phyloP scores from a whole-genome alignment of 2,329 filamentous ascomycete genomes.

The Tympanopsis confertula region DNA sequence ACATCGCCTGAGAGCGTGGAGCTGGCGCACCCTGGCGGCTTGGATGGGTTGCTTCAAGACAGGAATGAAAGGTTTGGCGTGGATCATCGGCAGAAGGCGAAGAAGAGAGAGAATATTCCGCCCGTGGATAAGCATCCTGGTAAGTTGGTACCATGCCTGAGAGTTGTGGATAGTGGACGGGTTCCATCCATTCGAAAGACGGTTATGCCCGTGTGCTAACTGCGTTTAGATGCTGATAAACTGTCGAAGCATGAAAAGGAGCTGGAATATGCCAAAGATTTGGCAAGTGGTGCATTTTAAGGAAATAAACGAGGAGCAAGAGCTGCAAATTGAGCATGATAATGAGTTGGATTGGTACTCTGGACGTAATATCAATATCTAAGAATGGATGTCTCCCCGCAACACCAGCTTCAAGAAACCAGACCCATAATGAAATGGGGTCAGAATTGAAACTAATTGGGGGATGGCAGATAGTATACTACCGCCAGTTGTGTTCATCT shows the following conservation, averaged over 20 bases:
- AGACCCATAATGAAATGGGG: slow-evolving; percentile 31
- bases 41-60: slow-evolving; percentile 26
- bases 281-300: too few relatives aligned
- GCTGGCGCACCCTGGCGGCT: slow-evolving; percentile 11
- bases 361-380: too few relatives aligned
- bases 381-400: slow-evolving; percentile 8
- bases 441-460: slow-evolving; percentile 23
- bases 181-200: too few relatives aligned
- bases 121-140: slow-evolving; percentile 29
- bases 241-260: too few relatives aligned
- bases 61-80: slow-evolving; percentile 41
- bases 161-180: too few relatives aligned
- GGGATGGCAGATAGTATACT: slow-evolving; percentile 14
- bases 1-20: slow-evolving; percentile 14
- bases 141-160: slow-evolving; percentile 1
- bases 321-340: too few relatives aligned
- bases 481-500: slow-evolving; percentile 25
- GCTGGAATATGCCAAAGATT: too few relatives aligned
- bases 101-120: slow-evolving; percentile 37
- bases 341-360: too few relatives aligned
- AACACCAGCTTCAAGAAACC: slow-evolving; percentile 23
- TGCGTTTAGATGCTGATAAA: too few relatives aligned
- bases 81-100: slow-evolving; percentile 36
- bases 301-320: too few relatives aligned
- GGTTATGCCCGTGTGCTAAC: too few relatives aligned